Evolutionary conservation across 1,284 basidiomycete species (phyloP).

Genomic region (Fomitopsis pinicola): DNA sequence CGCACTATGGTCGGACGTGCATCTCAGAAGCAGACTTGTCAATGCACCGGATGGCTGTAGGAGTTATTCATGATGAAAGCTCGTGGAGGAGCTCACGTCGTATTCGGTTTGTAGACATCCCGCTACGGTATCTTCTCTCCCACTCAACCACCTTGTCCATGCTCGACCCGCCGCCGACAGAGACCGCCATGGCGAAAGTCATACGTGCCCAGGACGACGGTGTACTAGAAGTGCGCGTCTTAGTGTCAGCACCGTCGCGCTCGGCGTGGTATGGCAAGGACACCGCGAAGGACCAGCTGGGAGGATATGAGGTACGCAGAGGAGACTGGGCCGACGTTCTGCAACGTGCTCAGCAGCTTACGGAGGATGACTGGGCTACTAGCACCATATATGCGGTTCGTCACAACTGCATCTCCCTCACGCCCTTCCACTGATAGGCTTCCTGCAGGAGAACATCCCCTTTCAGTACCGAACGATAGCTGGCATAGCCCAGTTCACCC

Average conservation of each 20-base stretch:
- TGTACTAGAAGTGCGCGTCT: constrained; percentile 56
- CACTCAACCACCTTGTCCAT: constrained; percentile 31
- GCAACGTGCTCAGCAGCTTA: constrained; percentile 26
- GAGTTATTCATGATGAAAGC: constrained; percentile 17
- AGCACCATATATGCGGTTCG: constrained; percentile 64
- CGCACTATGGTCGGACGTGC: constrained; percentile 52
- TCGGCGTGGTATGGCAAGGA: constrained; percentile 34
- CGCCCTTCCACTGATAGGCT: not conserved
- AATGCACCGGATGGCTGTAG: constrained; percentile 45
- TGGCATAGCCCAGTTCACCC: constrained; percentile 42
- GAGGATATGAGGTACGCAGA: constrained; percentile 56
- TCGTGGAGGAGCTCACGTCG: not conserved
- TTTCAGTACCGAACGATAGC: constrained; percentile 41
- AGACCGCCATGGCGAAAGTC: constrained; percentile 49
- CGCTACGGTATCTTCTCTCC: constrained; percentile 48
- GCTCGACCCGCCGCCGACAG: constrained; percentile 30
- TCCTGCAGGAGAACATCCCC: constrained; percentile 66
- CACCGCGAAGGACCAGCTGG: constrained; percentile 26
- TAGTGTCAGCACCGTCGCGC: constrained; percentile 38
- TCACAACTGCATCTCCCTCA: constrained; percentile 3
- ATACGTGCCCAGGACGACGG: constrained; percentile 41
- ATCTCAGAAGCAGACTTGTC: constrained; percentile 46
- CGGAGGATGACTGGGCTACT: constrained; percentile 53
- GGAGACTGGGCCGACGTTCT: constrained; percentile 37
- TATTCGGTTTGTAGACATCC: constrained; percentile 40